Evolutionary conservation across 495 filamentous ascomycete genomes (phyloP).

Genomic region (Hypoxylon intermedium): DNA sequence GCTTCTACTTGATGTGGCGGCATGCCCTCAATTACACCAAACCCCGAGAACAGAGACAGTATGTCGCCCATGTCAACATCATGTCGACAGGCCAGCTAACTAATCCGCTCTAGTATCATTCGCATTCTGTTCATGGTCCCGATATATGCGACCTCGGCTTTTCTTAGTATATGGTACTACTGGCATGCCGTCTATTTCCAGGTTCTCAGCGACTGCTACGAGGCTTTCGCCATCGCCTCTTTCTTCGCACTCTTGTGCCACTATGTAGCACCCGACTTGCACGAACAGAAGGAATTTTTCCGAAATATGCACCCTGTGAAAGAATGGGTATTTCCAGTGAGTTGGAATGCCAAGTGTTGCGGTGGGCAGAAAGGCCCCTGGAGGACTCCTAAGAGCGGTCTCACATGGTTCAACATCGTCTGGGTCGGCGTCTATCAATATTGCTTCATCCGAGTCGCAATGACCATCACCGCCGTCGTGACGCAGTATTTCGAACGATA

Average conservation of each 20-base stretch:
- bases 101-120: slow-evolving; percentile 66
- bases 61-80: slow-evolving; percentile 31
- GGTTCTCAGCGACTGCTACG: slow-evolving; percentile 84
- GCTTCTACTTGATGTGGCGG: slow-evolving; percentile 71
- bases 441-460: slow-evolving; percentile 83
- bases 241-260: slow-evolving; percentile 91
- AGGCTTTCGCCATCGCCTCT: slow-evolving; percentile 88
- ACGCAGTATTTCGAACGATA: slow-evolving; percentile 73
- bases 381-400: slow-evolving; percentile 77
- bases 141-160: slow-evolving; percentile 79
- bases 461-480: slow-evolving; percentile 79
- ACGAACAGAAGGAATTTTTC: slow-evolving; percentile 89
- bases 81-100: not conserved
- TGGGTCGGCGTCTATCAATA: slow-evolving; percentile 91
- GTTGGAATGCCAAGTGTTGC: slow-evolving; percentile 71
- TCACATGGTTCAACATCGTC: slow-evolving; percentile 95
- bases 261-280: slow-evolving; percentile 80
- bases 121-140: slow-evolving; percentile 93
- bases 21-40: slow-evolving; percentile 86
- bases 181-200: slow-evolving; percentile 82
- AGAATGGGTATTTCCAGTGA: slow-evolving; percentile 78
- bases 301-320: slow-evolving; percentile 66
- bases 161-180: slow-evolving; percentile 79
- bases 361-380: slow-evolving; percentile 70
- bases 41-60: slow-evolving; percentile 83